phyloP scores from a whole-genome alignment of 192 early-diverging fungal genomes.

The Entomortierella lignicola region DNA sequence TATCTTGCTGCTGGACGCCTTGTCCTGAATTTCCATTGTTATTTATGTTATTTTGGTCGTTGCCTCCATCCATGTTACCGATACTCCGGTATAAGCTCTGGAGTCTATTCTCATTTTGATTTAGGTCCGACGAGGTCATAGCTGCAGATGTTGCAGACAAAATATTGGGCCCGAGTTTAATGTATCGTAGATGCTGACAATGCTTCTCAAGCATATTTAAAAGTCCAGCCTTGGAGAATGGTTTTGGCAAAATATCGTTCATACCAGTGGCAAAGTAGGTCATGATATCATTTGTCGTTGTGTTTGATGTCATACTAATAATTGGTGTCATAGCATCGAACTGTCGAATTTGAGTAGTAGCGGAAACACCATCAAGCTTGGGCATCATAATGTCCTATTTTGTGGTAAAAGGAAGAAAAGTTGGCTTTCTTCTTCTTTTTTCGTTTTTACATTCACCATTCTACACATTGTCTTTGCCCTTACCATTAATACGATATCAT shows the following conservation, averaged over 20 bases:
- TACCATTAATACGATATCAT: conserved; percentile 83
- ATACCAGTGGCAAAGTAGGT: conserved; percentile 77
- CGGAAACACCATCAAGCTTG: conserved; percentile 74
- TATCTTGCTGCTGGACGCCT: neutral
- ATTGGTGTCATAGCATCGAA: conserved; percentile 78
- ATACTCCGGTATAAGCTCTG: conserved; percentile 30
- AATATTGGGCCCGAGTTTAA: conserved; percentile 35
- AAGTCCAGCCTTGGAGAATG: conserved; percentile 66
- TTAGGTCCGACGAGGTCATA: neutral
- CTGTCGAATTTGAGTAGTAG: conserved; percentile 76
- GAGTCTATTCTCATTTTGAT: conserved; percentile 19
- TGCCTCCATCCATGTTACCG: neutral
- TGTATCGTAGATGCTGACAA: conserved; percentile 62
- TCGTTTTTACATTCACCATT: neutral
- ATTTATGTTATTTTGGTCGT: neutral
- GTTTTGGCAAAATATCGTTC: conserved; percentile 81
- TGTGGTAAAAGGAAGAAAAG: conserved; percentile 5
- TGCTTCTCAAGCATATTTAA: conserved; percentile 68
- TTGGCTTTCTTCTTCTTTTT: neutral
- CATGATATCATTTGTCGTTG: conserved; percentile 70
- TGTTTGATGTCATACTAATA: conserved; percentile 82
- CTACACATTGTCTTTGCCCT: neutral
- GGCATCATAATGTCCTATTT: conserved; percentile 77
- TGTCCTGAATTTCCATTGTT: conserved; percentile 7
- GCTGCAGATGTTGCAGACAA: neutral